Conservation (phyloP, 31 red algal species). For the Odonthalia washingtoniensis region DNA sequence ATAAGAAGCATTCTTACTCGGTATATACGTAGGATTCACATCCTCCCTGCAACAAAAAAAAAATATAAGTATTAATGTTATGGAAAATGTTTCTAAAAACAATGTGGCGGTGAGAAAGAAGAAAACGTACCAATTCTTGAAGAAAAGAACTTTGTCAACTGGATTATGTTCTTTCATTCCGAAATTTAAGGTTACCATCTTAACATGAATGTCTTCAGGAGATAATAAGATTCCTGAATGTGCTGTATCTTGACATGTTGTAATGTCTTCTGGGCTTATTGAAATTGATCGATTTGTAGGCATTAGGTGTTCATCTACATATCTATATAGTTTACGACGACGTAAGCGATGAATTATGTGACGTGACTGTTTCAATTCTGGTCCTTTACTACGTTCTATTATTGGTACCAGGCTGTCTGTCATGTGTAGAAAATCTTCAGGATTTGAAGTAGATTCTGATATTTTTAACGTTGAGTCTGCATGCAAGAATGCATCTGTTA, state of each 20-base stretch:
- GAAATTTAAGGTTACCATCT: slow-evolving; percentile 75
- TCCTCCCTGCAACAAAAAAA: slow-evolving; percentile 53
- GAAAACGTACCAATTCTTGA: slow-evolving; percentile 78
- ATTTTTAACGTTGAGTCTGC: slow-evolving; percentile 78
- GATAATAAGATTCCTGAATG: slow-evolving; percentile 68
- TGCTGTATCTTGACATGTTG: slow-evolving; percentile 63
- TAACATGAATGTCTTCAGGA: slow-evolving; percentile 83
- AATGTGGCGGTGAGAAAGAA: not conserved
- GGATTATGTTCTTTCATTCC: slow-evolving; percentile 84
- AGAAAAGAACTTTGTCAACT: slow-evolving; percentile 88
- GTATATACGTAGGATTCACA: slow-evolving; percentile 58
- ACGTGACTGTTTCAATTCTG: slow-evolving; percentile 62
- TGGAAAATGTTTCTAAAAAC: not conserved
- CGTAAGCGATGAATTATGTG: slow-evolving; percentile 78
- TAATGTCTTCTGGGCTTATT: slow-evolving; percentile 65
- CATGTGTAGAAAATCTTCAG: slow-evolving; percentile 69
- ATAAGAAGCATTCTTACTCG: slow-evolving; percentile 67
- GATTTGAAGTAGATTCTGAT: slow-evolving; percentile 79
- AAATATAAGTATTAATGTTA: not conserved
- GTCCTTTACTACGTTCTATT: slow-evolving; percentile 84
- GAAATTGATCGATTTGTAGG: slow-evolving; percentile 49
- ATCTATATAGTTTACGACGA: slow-evolving; percentile 88
- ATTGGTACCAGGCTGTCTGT: slow-evolving; percentile 79
- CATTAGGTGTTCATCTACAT: slow-evolving; percentile 85
- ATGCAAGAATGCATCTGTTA: slow-evolving; percentile 84